phyloP scores from a whole-genome alignment of 306 rosid species.

The Quercus variabilis region DNA sequence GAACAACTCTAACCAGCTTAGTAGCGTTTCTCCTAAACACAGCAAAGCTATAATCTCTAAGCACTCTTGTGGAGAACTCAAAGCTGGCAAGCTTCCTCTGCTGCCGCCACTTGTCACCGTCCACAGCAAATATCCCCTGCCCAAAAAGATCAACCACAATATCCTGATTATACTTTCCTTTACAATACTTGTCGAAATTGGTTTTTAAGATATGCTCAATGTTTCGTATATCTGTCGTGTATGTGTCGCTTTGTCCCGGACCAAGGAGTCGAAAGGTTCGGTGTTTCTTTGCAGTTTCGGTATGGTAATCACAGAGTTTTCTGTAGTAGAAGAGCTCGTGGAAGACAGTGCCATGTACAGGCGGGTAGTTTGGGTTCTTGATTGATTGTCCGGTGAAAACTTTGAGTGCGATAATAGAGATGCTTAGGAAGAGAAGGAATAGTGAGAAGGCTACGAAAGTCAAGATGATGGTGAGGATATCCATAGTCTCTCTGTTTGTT shows the following conservation, averaged over 20 bases:
- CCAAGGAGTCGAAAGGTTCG: constrained; percentile 48
- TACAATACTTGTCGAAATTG: constrained; percentile 44
- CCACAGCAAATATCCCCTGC: constrained; percentile 63
- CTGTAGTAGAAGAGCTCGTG: constrained; percentile 40
- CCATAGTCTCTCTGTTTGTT: constrained; percentile 24
- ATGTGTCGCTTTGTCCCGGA: constrained; percentile 34
- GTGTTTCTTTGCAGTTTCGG: constrained; percentile 34
- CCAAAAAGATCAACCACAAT: constrained; percentile 45
- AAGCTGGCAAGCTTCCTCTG: constrained; percentile 69
- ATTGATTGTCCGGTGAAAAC: constrained; percentile 52
- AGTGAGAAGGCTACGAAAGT: constrained; percentile 25
- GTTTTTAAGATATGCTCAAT: constrained; percentile 52
- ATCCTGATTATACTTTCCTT: constrained; percentile 43
- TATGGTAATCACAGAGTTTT: constrained; percentile 39
- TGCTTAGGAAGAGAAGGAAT: constrained; percentile 17
- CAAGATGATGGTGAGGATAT: constrained; percentile 27
- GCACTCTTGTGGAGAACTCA: constrained; percentile 70
- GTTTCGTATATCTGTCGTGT: constrained; percentile 46
- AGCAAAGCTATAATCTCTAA: constrained; percentile 59
- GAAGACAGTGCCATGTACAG: constrained; percentile 57
- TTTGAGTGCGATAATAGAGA: constrained; percentile 29
- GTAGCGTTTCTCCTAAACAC: constrained; percentile 52
- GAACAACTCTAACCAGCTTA: constrained; percentile 44
- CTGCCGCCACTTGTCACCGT: constrained; percentile 67
- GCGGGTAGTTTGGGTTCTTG: constrained; percentile 45